Conservation (phyloP, 495 filamentous ascomycete species). For the Aspergillus cavernicola region DNA sequence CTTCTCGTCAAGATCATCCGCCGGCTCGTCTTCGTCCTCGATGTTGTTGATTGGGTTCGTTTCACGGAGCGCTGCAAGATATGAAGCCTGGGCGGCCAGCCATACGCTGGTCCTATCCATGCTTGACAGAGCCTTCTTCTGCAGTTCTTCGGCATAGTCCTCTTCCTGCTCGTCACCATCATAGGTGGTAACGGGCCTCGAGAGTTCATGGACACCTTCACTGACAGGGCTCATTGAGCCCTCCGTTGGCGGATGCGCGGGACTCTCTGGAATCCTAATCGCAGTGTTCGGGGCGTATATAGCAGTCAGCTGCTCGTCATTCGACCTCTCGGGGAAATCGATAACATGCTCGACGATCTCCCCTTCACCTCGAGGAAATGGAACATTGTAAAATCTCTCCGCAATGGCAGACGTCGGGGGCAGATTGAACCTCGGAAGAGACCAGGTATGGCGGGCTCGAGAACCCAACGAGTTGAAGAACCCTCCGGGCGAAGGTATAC, state of each 20-base stretch:
- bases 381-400: slow-evolving; percentile 77
- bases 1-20: slow-evolving; percentile 32
- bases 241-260: slow-evolving; percentile 18
- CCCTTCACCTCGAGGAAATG: slow-evolving; percentile 55
- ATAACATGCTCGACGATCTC: slow-evolving; percentile 65
- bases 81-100: slow-evolving; percentile 74
- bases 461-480: slow-evolving; percentile 83
- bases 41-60: slow-evolving; percentile 50
- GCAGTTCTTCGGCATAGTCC: slow-evolving; percentile 62
- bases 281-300: slow-evolving; percentile 61
- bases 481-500: slow-evolving; percentile 84
- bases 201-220: slow-evolving; percentile 33
- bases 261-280: slow-evolving; percentile 31
- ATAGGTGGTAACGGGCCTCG: slow-evolving; percentile 25
- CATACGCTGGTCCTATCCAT: slow-evolving; percentile 78
- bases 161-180: slow-evolving; percentile 65
- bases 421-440: slow-evolving; percentile 39
- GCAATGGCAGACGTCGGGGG: slow-evolving; percentile 75
- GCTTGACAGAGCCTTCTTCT: slow-evolving; percentile 59
- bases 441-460: slow-evolving; percentile 75
- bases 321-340: slow-evolving; percentile 51
- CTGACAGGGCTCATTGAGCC: slow-evolving; percentile 31
- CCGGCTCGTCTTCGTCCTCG: not conserved
- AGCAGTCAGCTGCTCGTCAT: slow-evolving; percentile 43
- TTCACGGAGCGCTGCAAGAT: slow-evolving; percentile 66